phyloP scores from a whole-genome alignment of 2,329 filamentous ascomycete species.

The Ceratocystis diversiconidia region DNA sequence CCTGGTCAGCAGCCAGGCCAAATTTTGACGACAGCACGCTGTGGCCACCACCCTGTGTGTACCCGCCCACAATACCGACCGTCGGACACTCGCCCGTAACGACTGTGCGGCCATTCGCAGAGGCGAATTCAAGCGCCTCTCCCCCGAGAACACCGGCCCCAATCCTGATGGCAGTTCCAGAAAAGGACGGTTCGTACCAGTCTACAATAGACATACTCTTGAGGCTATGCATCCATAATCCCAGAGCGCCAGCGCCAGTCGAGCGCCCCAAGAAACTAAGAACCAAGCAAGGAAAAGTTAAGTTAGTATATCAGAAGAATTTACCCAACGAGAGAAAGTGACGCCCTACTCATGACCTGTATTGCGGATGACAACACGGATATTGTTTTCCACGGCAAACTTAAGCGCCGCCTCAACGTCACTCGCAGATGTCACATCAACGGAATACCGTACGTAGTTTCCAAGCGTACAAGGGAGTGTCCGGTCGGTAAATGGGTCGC shows the following conservation, averaged over 20 bases:
- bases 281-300: conserved; percentile 12
- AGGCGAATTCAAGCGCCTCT: conserved; percentile 38
- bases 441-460: conserved; percentile 29
- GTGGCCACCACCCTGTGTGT: conserved; percentile 46
- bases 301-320: conserved; percentile 22
- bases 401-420: conserved; percentile 26
- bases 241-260: conserved; percentile 26
- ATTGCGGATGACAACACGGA: conserved; percentile 27
- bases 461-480: conserved; percentile 30
- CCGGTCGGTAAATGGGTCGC: conserved; percentile 28
- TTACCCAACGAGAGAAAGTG: conserved; percentile 20
- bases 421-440: conserved; percentile 24
- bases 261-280: conserved; percentile 26
- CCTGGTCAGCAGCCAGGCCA: conserved; percentile 46
- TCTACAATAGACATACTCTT: conserved; percentile 24
- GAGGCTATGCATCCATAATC: conserved; percentile 30
- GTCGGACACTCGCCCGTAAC: conserved; percentile 41
- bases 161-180: conserved; percentile 38
- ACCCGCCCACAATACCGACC: conserved; percentile 46
- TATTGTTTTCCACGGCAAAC: conserved; percentile 28
- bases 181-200: conserved; percentile 24
- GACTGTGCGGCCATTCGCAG: conserved; percentile 32
- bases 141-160: conserved; percentile 39
- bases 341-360: conserved; percentile 24
- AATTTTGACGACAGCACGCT: conserved; percentile 37